Evolutionary conservation across 345 rosid species (phyloP), one percentile per base, ranked within the genome.

Genomic region (Hibiscus trionum): DNA sequence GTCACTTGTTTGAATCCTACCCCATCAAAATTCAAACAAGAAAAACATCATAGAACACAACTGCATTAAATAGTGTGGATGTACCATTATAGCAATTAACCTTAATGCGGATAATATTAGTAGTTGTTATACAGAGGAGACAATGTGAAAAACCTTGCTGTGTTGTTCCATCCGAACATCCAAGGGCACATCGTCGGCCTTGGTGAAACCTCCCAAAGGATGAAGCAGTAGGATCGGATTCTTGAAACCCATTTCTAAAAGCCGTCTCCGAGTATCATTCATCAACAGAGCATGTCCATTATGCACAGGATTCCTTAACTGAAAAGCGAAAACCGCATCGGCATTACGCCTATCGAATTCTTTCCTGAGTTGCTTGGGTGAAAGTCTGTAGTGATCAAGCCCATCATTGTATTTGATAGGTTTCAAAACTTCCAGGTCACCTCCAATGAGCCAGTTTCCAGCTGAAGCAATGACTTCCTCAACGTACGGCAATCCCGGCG

Each of bases 111-210:
- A 12, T 7, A 15, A 71, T 26, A 71, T 10, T 21, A 57, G 9
- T 42, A 58, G 50, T 65, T 33, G 12, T 58, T 58, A 56, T 44
- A 44, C 14, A 19, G 37, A n/a, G 46, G 58, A 10, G 37, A 21
- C 44, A 27, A 72, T 61, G 15, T 73, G 39, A 57, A 46, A 42
- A 21, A 94, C 97, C 98, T 92, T 87, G 83, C 86, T 87, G 71
- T 95, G 98, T 65, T 95, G 98, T 77, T 95, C 94, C 97, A 92
- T 92, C 15, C 99, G 87, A 69, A 92, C 98, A 86, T 86, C 88
- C 76, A 92, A 84, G 66, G 99, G 99, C 42, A 95, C 97, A 76
- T 95, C 99, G 50, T 95, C 98, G 50, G 91, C 93, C 84, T 95
- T 92, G 4, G 91, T 86, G 79, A 81, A 95, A 71, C 99, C 99